These are phyloP conservation scores for Vigna reflexopilosa DNA, from an alignment of 306 rosid genomes.

Conservation along the genomic window DNA sequence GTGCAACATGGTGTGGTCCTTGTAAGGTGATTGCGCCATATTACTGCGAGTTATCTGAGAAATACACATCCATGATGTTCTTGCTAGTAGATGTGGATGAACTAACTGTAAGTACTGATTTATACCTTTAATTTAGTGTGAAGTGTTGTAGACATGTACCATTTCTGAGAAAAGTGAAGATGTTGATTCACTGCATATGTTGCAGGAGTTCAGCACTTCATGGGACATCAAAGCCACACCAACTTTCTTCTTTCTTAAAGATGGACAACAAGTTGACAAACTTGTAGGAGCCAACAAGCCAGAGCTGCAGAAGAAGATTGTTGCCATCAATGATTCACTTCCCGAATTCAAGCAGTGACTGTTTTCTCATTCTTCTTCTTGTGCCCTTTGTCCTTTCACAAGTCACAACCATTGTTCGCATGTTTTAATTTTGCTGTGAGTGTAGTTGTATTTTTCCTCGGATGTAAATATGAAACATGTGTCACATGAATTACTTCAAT, in stretches of 20 bases:
- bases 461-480: conserved; percentile 42
- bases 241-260: conserved; percentile 90
- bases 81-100: conserved; percentile 89
- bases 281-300: conserved; percentile 98
- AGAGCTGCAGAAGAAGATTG: conserved; percentile 80
- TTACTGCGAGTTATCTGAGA: conserved; percentile 81
- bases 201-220: conserved; percentile 90
- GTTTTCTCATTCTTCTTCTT: conserved; percentile 20
- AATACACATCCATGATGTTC: conserved; percentile 79
- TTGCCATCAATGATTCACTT: conserved; percentile 61
- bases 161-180: too few species aligned
- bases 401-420: conserved; percentile 31
- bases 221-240: conserved; percentile 99
- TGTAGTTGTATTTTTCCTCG: conserved; percentile 25
- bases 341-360: conserved; percentile 41
- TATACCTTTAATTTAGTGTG: too few species aligned
- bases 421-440: conserved; percentile 17
- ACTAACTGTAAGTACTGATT: conserved; percentile 70
- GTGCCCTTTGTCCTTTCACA: conserved; percentile 12
- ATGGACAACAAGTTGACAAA: conserved; percentile 88
- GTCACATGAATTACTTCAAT: conserved; percentile 25
- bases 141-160: too few species aligned
- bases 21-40: conserved; percentile 84
- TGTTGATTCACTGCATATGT: conserved; percentile 28
- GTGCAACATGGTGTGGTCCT: conserved; percentile 98